phyloP scores from a whole-genome alignment of 2,329 filamentous ascomycete genomes.

The Colletotrichum graminicola region DNA sequence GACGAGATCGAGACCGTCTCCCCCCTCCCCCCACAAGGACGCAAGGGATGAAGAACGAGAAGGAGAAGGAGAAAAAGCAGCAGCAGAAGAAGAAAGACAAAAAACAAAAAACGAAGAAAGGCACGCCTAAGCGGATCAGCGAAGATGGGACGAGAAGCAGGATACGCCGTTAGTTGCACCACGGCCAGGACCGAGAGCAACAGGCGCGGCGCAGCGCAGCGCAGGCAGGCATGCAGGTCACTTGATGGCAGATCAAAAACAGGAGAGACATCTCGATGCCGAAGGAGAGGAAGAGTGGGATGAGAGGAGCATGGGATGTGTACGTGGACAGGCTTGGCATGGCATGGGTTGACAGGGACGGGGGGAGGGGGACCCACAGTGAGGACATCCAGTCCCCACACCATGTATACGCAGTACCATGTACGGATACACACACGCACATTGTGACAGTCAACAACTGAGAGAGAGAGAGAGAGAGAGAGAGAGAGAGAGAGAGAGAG shows the following conservation, averaged over 20 bases:
- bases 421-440: no score
- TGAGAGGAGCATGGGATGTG: slow-evolving; percentile 8
- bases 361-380: background rate
- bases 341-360: background rate
- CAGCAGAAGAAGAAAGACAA: background rate
- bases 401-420: no score
- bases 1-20: no score
- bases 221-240: slow-evolving; percentile 15
- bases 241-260: slow-evolving; percentile 24
- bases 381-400: background rate
- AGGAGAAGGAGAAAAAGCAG: background rate
- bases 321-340: background rate
- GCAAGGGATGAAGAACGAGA: no score
- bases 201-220: slow-evolving; percentile 20
- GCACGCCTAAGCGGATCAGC: slow-evolving; percentile 18
- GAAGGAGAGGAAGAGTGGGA: slow-evolving; percentile 12
- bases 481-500: no score
- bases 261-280: slow-evolving; percentile 37
- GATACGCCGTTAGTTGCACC: slow-evolving; percentile 32
- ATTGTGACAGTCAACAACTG: background rate
- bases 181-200: slow-evolving; percentile 32
- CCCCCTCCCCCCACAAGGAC: no score
- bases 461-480: no score
- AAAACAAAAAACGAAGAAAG: slow-evolving; percentile 1
- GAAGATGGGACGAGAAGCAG: slow-evolving; percentile 32